A percentile compares a stretch with the other conserved stretches of the same genome.
These are phyloP conservation scores for Diaporthe sp. DNA, from an alignment of 2,329 filamentous ascomycete genomes.

Conservation along the genomic window DNA sequence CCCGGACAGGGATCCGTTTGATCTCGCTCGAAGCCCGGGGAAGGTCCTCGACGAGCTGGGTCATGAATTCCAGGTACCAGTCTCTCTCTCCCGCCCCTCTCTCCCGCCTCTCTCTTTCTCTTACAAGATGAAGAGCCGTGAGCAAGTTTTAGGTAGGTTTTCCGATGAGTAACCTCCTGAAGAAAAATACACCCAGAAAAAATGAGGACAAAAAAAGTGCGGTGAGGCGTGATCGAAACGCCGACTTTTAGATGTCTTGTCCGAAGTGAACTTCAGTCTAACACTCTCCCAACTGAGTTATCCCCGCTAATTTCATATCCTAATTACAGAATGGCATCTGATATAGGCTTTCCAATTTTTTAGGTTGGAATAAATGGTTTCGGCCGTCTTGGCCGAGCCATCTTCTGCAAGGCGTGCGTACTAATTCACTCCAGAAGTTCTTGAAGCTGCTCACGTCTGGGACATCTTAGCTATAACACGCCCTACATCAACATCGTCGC, in stretches of 20 bases:
- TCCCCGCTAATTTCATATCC: too few species aligned
- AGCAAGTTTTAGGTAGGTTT: too few species aligned
- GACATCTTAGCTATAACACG: not conserved
- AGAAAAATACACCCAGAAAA: too few species aligned
- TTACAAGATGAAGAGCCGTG: too few species aligned
- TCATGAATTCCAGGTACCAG: constrained; percentile 3
- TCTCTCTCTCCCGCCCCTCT: not conserved
- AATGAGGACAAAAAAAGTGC: too few species aligned
- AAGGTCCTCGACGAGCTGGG: constrained; percentile 21
- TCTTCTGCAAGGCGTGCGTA: constrained; percentile 20
- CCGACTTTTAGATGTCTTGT: too few species aligned
- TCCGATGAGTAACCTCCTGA: too few species aligned
- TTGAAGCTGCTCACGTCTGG: constrained; percentile 15
- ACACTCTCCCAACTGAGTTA: too few species aligned
- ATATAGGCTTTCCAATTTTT: too few species aligned
- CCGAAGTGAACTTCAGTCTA: too few species aligned
- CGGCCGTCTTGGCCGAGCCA: constrained; percentile 9
- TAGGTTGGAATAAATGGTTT: constrained; percentile 13
- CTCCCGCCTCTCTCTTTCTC: not conserved
- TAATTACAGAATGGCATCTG: too few species aligned
- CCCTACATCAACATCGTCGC: constrained; percentile 13
- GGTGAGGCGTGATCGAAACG: too few species aligned
- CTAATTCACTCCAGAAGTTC: not conserved
- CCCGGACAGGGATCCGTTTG: not conserved
- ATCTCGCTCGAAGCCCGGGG: not conserved